A percentile compares a stretch with the other conserved stretches of the same genome.
phyloP scores from a whole-genome alignment of 352 stramenopile genomes.

The Phytophthora fragariaefolia region DNA sequence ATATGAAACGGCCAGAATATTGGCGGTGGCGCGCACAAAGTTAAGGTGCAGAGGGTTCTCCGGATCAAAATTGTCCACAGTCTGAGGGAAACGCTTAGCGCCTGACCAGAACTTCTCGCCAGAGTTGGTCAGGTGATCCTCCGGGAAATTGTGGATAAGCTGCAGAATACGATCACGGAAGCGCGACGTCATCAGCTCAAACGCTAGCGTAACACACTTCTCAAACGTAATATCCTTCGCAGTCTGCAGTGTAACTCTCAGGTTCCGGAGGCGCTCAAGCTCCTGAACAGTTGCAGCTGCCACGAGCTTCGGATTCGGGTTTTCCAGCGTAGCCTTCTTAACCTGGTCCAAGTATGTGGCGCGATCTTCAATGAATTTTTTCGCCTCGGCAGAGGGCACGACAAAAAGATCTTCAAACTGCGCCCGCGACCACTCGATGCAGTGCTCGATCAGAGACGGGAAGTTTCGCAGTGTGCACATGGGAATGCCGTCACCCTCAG shows the following conservation, averaged over 20 bases:
- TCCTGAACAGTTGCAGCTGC: constrained; percentile 75
- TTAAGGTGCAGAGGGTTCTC: constrained; percentile 74
- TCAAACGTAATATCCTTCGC: constrained; percentile 70
- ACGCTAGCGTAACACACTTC: constrained; percentile 72
- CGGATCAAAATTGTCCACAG: constrained; percentile 66
- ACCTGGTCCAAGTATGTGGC: constrained; percentile 80
- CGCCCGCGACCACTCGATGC: constrained; percentile 98
- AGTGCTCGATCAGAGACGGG: constrained; percentile 95
- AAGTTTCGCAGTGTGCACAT: constrained; percentile 99
- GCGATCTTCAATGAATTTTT: constrained; percentile 87
- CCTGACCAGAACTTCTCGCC: constrained; percentile 88
- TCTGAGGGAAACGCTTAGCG: constrained; percentile 84
- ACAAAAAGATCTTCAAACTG: constrained; percentile 90
- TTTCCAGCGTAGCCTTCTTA: constrained; percentile 70
- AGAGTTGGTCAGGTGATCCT: constrained; percentile 84
- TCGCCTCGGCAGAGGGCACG: constrained; percentile 77
- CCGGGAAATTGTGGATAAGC: constrained; percentile 84
- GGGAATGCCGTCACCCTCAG: constrained; percentile 98
- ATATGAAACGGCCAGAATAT: constrained; percentile 84
- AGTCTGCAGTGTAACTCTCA: constrained; percentile 64
- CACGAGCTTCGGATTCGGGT: constrained; percentile 75
- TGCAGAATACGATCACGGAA: constrained; percentile 93
- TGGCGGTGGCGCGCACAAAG: constrained; percentile 81
- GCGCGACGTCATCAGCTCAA: constrained; percentile 75
- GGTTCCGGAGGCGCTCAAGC: constrained; percentile 64